Base-by-base conservation (phyloP, 371 early-diverging fungal species). In the Mucor mucedo region DNA sequence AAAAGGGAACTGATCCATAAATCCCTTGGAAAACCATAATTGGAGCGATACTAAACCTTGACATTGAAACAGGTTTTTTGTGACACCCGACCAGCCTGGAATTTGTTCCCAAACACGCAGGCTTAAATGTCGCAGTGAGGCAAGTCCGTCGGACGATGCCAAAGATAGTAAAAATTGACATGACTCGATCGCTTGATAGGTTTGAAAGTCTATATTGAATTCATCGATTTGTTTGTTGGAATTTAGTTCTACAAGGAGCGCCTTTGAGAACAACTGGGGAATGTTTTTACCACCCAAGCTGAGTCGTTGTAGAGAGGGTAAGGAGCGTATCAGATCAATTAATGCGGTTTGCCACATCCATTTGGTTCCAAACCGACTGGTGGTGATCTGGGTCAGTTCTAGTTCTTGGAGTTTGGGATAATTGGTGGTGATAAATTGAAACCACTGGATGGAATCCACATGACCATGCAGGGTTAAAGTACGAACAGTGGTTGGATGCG, bases 291-390 rank as follows among this genome's bases (percentile, higher is more conserved):
- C 70, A 8, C 63, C 62, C 21, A 70, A 30, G 0, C 40, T 55
- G 3, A 70, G 33, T 13, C 59, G 39, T 41, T 59, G 55, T 11
- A 70, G 58, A 3, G 2, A 29, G 7, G 66, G 54, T 10, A 70
- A 39, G 0, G 28, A 28, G 1, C 52, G 55, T 2, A 70, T 60
- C 5, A 70, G 42, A 14, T 59, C 40, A 2, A 59, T 42, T 30
- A 70, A 29, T 0, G 47, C 63, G 28, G 14, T 28, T 35, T 68
- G 68, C 68, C 68, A 68, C 55, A 59, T 63, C 63, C 63, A 68
- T 45, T 68, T 68, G 0, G 68, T 55, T 9, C 63, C 68, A 32
- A 68, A 68, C 30, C 55, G 53, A 40, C 63, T 68, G 2, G 59
- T 55, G 1, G 58, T 33, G 0, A 62, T 14, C 28, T 65, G 41